These are phyloP conservation scores for Lippia alba DNA, from an alignment of 305 asterid species.

Conservation along the genomic window DNA sequence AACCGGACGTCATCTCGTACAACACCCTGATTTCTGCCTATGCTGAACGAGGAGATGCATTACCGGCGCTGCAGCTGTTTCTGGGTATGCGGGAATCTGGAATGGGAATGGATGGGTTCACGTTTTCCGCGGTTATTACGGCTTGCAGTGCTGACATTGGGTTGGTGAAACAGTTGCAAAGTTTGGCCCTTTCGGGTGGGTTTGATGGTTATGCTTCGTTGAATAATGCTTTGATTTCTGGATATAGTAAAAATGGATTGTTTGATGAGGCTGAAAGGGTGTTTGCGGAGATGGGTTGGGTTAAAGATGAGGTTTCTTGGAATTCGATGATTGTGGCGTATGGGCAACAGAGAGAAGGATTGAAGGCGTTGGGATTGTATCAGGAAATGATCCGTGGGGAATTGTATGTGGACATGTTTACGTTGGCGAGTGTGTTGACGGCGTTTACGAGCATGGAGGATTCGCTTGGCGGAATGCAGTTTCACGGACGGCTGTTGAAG, in stretches of 20 bases:
- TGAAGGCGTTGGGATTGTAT: conserved; percentile 65
- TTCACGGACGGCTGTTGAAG: conserved; percentile 64
- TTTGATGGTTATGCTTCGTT: conserved; percentile 57
- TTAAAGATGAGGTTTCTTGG: conserved; percentile 82
- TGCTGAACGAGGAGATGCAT: conserved; percentile 55
- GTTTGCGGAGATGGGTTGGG: conserved; percentile 56
- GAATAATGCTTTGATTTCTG: conserved; percentile 62
- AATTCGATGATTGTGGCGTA: conserved; percentile 80
- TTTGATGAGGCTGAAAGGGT: conserved; percentile 52
- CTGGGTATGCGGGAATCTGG: conserved; percentile 42
- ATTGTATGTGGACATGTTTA: conserved; percentile 61
- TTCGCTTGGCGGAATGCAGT: conserved; percentile 73
- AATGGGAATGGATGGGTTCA: conserved; percentile 64
- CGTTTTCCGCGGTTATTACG: conserved; percentile 58
- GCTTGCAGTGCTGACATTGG: conserved; percentile 48
- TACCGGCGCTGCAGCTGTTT: conserved; percentile 53
- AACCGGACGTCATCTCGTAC: conserved; percentile 74
- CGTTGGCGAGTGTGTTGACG: conserved; percentile 76
- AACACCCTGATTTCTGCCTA: conserved; percentile 84
- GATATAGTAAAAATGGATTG: conserved; percentile 54
- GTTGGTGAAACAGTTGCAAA: conserved; percentile 60
- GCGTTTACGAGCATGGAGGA: conserved; percentile 70
- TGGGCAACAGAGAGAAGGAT: conserved; percentile 65
- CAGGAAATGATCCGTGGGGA: conserved; percentile 59
- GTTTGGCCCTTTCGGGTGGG: conserved; percentile 58